These are phyloP conservation scores for Leucocoprinus birnbaumii DNA, from an alignment of 768 basidiomycete species.

Conservation along the genomic window DNA sequence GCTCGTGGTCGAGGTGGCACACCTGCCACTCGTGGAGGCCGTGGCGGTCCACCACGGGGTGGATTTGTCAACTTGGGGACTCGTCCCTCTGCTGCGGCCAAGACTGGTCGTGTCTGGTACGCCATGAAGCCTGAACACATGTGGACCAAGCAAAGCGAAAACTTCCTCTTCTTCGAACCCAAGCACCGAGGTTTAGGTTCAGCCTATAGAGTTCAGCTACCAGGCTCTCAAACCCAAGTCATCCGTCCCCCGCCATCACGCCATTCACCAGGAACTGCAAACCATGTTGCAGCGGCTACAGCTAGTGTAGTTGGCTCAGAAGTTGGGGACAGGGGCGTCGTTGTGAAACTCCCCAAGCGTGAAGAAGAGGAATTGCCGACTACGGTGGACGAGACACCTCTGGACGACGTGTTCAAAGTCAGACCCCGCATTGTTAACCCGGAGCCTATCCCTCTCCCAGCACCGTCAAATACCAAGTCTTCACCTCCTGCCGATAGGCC, in stretches of 20 bases:
- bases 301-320: constrained; percentile 28
- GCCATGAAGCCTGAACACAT: constrained; percentile 73
- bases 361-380: constrained; percentile 32
- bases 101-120: constrained; percentile 58
- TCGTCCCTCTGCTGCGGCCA: constrained; percentile 20
- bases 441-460: constrained; percentile 27
- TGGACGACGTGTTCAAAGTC: constrained; percentile 61
- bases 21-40: constrained; percentile 42
- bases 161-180: constrained; percentile 66
- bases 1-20: constrained; percentile 47
- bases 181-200: constrained; percentile 57
- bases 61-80: constrained; percentile 22
- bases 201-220: constrained; percentile 60
- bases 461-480: constrained; percentile 17
- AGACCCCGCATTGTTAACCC: constrained; percentile 43
- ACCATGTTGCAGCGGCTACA: constrained; percentile 18
- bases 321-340: constrained; percentile 40
- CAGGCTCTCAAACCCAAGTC: constrained; percentile 42
- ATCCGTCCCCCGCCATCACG: constrained; percentile 33
- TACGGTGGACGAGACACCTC: constrained; percentile 19
- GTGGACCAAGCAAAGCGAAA: constrained; percentile 84
- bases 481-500: constrained; percentile 15
- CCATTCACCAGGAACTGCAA: constrained; percentile 16
- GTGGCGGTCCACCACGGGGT: constrained; percentile 41
- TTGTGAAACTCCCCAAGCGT: constrained; percentile 54